phyloP scores from a whole-genome alignment of 768 basidiomycete species.

The Macrolepiota fuliginosa region DNA sequence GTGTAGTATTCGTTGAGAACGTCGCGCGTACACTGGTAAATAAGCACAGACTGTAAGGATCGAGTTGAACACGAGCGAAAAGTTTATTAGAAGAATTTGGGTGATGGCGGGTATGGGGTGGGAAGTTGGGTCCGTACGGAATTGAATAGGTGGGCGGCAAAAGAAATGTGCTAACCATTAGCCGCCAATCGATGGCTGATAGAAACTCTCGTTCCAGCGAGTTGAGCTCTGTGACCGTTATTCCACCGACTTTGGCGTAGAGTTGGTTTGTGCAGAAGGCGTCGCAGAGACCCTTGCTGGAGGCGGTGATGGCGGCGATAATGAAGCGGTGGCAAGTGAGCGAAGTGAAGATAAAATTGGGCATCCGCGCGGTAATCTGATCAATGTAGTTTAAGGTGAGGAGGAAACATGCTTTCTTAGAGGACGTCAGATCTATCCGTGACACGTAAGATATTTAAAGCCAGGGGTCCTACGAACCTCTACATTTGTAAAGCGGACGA shows the following conservation, averaged over 20 bases:
- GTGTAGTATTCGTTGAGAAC: constrained; percentile 92
- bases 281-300: constrained; percentile 94
- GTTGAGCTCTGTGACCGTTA: constrained; percentile 88
- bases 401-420: constrained; percentile 74
- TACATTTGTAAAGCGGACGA: constrained; percentile 93
- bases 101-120: not conserved
- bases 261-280: constrained; percentile 92
- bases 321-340: constrained; percentile 98
- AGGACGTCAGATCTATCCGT: constrained; percentile 1
- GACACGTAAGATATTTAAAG: constrained; percentile 13
- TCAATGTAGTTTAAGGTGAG: constrained; percentile 90
- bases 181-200: constrained; percentile 86
- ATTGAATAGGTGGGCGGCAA: not conserved
- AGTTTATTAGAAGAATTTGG: not conserved
- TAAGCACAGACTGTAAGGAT: constrained; percentile 28
- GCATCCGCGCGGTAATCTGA: constrained; percentile 84
- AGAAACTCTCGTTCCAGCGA: constrained; percentile 94
- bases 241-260: constrained; percentile 96
- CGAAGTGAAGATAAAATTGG: constrained; percentile 90
- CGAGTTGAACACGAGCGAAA: not conserved
- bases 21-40: constrained; percentile 79
- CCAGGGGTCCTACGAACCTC: constrained; percentile 67
- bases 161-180: constrained; percentile 70
- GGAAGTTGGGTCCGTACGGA: constrained; percentile 1
- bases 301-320: constrained; percentile 89